A percentile compares a stretch with the other conserved stretches of the same genome.
Evolutionary conservation across 768 basidiomycete species (phyloP).

Genomic region (Russula virescens): DNA sequence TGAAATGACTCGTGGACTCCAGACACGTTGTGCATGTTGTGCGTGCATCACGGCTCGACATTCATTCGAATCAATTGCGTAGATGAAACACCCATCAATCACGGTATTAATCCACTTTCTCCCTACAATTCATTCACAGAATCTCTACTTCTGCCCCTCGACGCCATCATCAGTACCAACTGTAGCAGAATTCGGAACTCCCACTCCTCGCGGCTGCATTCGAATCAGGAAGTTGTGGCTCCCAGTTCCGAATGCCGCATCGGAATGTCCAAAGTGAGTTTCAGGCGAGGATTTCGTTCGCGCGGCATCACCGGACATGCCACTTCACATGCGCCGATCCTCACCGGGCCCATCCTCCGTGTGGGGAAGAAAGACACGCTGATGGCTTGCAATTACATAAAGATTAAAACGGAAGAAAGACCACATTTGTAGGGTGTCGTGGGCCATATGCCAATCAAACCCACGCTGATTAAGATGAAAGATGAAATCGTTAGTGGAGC

Average conservation of each 20-base stretch:
- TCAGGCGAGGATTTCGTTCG: constrained; percentile 6
- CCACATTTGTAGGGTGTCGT: not conserved
- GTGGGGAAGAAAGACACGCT: not conserved
- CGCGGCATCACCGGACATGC: constrained; percentile 7
- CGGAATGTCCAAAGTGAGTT: not conserved
- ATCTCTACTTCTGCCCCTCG: not conserved
- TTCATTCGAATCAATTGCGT: not conserved
- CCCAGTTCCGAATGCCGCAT: not conserved
- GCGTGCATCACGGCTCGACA: constrained; percentile 2
- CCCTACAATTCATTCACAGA: not conserved
- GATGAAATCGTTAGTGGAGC: not conserved
- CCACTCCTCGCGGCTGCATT: not conserved
- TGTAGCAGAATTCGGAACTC: too few relatives aligned
- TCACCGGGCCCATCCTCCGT: not conserved
- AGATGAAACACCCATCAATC: constrained; percentile 8
- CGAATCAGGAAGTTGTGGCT: not conserved
- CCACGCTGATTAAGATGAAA: not conserved
- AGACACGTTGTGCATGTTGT: constrained; percentile 12
- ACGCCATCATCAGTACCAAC: not conserved
- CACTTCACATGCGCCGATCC: constrained; percentile 14
- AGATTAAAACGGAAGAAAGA: not conserved
- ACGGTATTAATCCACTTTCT: not conserved
- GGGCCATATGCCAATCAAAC: not conserved
- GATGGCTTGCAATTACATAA: constrained; percentile 1
- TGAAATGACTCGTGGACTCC: constrained; percentile 16